Conservation (phyloP, 768 basidiomycete species). For the Thelephora ganbajun region DNA sequence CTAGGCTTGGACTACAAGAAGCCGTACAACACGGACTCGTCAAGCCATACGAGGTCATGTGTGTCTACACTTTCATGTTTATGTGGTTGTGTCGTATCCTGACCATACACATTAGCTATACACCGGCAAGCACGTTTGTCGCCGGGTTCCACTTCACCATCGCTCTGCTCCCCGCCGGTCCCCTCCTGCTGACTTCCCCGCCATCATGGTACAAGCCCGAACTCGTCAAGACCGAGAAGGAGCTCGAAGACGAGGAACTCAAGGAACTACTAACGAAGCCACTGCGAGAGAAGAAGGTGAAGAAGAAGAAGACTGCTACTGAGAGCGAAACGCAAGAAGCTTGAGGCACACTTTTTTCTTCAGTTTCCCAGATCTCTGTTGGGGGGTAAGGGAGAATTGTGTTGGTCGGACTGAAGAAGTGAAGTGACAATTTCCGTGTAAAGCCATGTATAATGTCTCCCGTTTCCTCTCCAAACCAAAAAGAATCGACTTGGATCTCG, state of each 20-base stretch:
- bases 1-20: conserved; percentile 90
- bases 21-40: conserved; percentile 90
- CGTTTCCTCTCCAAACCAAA: too few species aligned
- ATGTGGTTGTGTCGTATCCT: conserved; percentile 1
- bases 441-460: too few species aligned
- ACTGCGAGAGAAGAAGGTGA: conserved; percentile 85
- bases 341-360: too few species aligned
- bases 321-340: conserved; percentile 35
- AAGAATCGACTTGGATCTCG: too few species aligned
- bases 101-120: conserved; percentile 36
- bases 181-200: conserved; percentile 72
- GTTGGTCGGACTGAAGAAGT: background rate
- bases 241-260: conserved; percentile 77
- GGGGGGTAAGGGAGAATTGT: background rate
- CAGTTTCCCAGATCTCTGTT: too few species aligned
- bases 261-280: conserved; percentile 67
- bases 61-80: conserved; percentile 18
- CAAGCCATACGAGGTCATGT: conserved; percentile 92
- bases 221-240: conserved; percentile 79
- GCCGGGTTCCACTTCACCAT: conserved; percentile 98
- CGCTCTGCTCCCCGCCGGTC: conserved; percentile 82
- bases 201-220: conserved; percentile 92
- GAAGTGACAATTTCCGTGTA: background rate
- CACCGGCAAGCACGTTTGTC: conserved; percentile 70
- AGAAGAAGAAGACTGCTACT: conserved; percentile 67